Base-by-base conservation (phyloP, 2,329 filamentous ascomycete genomes). In the Neoarthrinium moseri region DNA sequence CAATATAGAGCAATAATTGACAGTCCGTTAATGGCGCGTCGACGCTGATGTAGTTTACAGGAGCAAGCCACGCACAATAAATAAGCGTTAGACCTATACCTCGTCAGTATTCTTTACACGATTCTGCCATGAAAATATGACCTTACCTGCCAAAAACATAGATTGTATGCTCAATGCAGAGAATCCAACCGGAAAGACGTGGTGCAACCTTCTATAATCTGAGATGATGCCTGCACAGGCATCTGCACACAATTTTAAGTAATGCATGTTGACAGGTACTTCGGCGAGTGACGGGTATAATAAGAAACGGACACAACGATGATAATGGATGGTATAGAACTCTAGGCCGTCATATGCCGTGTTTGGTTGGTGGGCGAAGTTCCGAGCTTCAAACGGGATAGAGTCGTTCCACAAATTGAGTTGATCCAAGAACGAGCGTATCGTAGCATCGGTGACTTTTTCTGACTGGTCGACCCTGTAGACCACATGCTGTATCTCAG, bases 121-220 rank as follows among this genome's bases (percentile, higher is more conserved):
- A 38, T 4, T 29, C 11, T 12, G 17, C 17, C 21, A n/a, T 12
- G 20, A 8, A 6, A 1, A n/a, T 5, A 22, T 39, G 15, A 21
- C 21, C 49, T 21, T 54, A 59, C 59, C 59, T 48, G 59, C 58
- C 34, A 62, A 46, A 42, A 62, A 61, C 8, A 62, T 54, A 7
- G 58, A 58, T 34, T 62, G 59, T 40, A 62, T 62, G n/a, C 57
- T 60, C 41, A 62, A 27, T 5, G 57, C 57, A 15, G 59, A 61
- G 47, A 60, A 62, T 1, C 59, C 59, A 24, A 62, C 56, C 2
- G 59, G 59, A 44, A 62, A 62, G 12, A 56, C 46, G n/a, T 58
- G 58, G 29, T 62, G 57, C n/a, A 61, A 13, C 20, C 47, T 41
- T 23, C 57, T 50, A 32, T 62, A 62, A 37, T 59, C 58, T 1